Evolutionary conservation across 2,329 filamentous ascomycete species (phyloP), one percentile per base, ranked within the genome.

Genomic region (Orbilia blumenaviensis): DNA sequence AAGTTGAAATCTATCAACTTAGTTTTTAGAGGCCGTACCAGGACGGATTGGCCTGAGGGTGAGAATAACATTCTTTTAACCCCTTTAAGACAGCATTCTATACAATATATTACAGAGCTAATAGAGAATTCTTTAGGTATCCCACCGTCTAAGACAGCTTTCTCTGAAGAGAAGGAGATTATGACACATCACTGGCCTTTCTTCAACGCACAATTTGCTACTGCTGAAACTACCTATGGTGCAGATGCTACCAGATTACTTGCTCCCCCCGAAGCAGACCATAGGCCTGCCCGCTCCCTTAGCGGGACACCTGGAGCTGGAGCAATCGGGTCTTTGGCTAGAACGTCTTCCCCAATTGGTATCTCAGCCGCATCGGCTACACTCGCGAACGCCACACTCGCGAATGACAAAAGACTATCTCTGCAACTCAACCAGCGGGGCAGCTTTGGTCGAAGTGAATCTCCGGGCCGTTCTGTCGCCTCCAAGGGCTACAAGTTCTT

Each of bases 11-110:
- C 92, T 2, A 88, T 99, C 23, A 93, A 91, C 4, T 86, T 99
- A 62, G 94, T 92, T 80, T 92, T 99, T 79, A 88, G 90, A 42
- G 95, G 94, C 29, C 91, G 89, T 81, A 92, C 93, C 2, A 88
- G 91, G 78, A 98, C 95, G 0, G 93, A 97, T 81, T 99, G 95
- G 95, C 94, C 95, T 14, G 95, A 98, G 84, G 93, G 89, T 88
- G 81, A 68, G 78, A 66, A 54, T 32, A 81, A 68, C 78, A 66
- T 52, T 34, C 29, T 7, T 34, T 18, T 54, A n/a, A n/a, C n/a
- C n/a, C 2, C 38, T 48, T 48, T 10, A 52, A 41, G n/a, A n/a
- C n/a, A n/a, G n/a, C n/a, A n/a, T n/a, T n/a, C n/a, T n/a, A 56
- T 16, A 16, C 54, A 52, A 44, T 25, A 74, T 54, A 9, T 12